These are phyloP conservation scores for Xylaria hypoxylon DNA, from an alignment of 2,329 filamentous ascomycete genomes.

Conservation along the genomic window DNA sequence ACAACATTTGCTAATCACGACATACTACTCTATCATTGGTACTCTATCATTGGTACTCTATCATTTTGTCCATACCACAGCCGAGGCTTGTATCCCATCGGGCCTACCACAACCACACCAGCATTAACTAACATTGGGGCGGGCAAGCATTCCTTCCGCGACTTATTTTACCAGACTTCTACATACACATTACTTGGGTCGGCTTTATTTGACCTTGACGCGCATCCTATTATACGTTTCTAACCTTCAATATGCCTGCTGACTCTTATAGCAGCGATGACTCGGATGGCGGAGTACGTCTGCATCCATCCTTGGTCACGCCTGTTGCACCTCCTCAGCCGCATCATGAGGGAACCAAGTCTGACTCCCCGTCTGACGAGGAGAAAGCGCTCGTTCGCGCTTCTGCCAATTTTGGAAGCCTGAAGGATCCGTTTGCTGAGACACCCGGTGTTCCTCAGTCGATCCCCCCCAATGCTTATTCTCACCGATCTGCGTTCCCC, in stretches of 20 bases:
- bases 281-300: constrained; percentile 40
- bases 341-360: not conserved
- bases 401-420: constrained; percentile 35
- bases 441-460: constrained; percentile 37
- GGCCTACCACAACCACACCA: not conserved
- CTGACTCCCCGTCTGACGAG: constrained; percentile 40
- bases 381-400: constrained; percentile 43
- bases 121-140: constrained; percentile 1
- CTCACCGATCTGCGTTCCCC: constrained; percentile 11
- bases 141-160: not conserved
- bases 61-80: not conserved
- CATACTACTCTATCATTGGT: not conserved
- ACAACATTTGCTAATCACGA: not conserved
- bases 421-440: constrained; percentile 38
- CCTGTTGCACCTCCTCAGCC: constrained; percentile 4
- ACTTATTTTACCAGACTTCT: not conserved
- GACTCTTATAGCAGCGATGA: constrained; percentile 37
- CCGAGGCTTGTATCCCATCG: not conserved
- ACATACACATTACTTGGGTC: not conserved
- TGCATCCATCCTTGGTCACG: constrained; percentile 33
- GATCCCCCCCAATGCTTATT: constrained; percentile 33
- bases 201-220: constrained; percentile 5
- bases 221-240: not conserved
- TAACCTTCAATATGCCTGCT: constrained; percentile 32
- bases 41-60: not conserved